These are phyloP conservation scores for Fusarium brachygibbosum DNA, from an alignment of 2,329 filamentous ascomycete species.

Conservation along the genomic window DNA sequence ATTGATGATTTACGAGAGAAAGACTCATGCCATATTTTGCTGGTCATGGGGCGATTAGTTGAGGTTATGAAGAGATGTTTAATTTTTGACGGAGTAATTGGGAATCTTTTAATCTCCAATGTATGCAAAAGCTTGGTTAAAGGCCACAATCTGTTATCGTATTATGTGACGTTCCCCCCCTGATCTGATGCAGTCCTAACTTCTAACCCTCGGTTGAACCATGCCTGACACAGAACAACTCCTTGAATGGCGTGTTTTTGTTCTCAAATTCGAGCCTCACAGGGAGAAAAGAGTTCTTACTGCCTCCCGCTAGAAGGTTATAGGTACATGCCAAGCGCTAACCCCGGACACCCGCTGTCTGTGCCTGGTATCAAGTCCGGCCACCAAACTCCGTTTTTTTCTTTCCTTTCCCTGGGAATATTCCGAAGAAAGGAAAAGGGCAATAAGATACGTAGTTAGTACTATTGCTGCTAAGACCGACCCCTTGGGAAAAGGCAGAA, in stretches of 20 bases:
- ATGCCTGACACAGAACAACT: conserved; percentile 32
- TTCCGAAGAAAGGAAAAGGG: background rate
- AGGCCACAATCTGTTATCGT: background rate
- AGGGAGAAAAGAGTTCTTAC: conserved; percentile 9
- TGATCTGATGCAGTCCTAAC: conserved; percentile 8
- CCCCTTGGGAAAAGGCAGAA: conserved; percentile 12
- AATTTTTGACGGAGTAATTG: background rate
- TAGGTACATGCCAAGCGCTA: conserved; percentile 44
- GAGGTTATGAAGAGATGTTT: background rate
- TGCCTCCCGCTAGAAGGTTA: conserved; percentile 23
- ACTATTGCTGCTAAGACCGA: conserved; percentile 12
- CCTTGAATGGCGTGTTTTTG: conserved; percentile 43
- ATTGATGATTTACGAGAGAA: conserved; percentile 2
- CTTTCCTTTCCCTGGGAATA: background rate
- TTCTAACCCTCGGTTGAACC: conserved; percentile 18
- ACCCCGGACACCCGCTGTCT: conserved; percentile 41
- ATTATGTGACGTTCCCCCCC: background rate
- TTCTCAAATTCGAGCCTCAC: conserved; percentile 7
- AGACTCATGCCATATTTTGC: conserved; percentile 16
- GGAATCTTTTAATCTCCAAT: background rate
- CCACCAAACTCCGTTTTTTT: conserved; percentile 37
- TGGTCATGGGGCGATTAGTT: conserved; percentile 11
- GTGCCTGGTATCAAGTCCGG: conserved; percentile 45
- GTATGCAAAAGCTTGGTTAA: background rate
- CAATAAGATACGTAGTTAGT: background rate